Conservation (phyloP, 2,329 filamentous ascomycete species). For the Clarireedia hainanense region DNA sequence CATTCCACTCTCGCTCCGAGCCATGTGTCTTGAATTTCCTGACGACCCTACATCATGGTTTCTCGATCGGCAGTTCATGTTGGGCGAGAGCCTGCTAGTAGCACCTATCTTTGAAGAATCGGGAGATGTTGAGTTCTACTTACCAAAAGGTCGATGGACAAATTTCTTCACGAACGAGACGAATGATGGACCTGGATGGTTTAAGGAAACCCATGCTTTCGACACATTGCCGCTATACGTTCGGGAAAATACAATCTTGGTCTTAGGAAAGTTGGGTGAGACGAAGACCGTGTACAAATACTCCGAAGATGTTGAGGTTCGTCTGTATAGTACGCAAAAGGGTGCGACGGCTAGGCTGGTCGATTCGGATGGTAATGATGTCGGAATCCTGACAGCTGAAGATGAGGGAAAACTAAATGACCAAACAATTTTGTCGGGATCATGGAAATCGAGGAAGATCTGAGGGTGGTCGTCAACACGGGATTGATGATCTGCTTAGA, state of each 20-base stretch:
- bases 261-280: constrained; percentile 25
- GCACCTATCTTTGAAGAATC: constrained; percentile 51
- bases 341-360: constrained; percentile 38
- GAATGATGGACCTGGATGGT: constrained; percentile 36
- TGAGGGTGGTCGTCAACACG: background rate
- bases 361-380: constrained; percentile 34
- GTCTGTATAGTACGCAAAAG: constrained; percentile 35
- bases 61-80: constrained; percentile 54
- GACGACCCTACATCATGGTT: constrained; percentile 50
- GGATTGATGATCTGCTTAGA: background rate
- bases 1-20: constrained; percentile 45
- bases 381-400: constrained; percentile 36
- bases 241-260: constrained; percentile 30
- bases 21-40: constrained; percentile 53
- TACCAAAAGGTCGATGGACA: constrained; percentile 44
- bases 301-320: constrained; percentile 34
- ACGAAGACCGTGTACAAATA: constrained; percentile 28
- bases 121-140: constrained; percentile 48
- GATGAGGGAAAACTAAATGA: constrained; percentile 34
- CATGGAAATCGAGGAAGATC: constrained; percentile 13
- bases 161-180: constrained; percentile 38
- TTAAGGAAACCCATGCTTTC: constrained; percentile 39
- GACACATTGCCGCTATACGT: constrained; percentile 40
- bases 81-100: constrained; percentile 47
- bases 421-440: constrained; percentile 34